Evolutionary conservation across 352 stramenopile genomes (phyloP).

Genomic region (Paralagenidium karlingii): DNA sequence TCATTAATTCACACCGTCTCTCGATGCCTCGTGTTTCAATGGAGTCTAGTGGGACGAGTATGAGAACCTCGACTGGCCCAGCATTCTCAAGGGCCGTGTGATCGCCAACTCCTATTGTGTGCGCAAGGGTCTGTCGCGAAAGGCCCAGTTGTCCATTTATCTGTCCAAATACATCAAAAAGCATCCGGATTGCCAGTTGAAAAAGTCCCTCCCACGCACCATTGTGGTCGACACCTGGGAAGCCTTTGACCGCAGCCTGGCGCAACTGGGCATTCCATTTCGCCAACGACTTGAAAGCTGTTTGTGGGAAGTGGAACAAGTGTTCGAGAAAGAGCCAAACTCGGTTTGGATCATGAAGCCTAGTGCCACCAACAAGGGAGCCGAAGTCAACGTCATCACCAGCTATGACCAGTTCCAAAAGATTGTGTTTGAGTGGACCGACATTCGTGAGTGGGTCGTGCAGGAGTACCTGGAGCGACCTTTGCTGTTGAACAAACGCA

Average conservation of each 20-base stretch:
- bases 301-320: conserved; percentile 35
- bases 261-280: conserved; percentile 40
- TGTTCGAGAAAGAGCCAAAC: conserved; percentile 17
- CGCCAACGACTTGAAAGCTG: conserved; percentile 40
- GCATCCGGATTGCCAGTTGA: conserved; percentile 30
- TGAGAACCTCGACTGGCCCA: conserved; percentile 52
- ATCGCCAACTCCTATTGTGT: conserved; percentile 57
- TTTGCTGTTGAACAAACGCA: conserved; percentile 38
- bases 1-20: conserved; percentile 1
- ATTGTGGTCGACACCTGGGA: conserved; percentile 62
- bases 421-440: conserved; percentile 45
- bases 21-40: conserved; percentile 1
- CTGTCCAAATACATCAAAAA: conserved; percentile 57
- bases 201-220: conserved; percentile 29
- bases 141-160: conserved; percentile 58
- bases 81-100: conserved; percentile 29
- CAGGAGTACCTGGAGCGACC: conserved; percentile 41
- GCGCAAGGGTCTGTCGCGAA: conserved; percentile 53
- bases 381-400: conserved; percentile 48
- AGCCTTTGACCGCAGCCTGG: conserved; percentile 43
- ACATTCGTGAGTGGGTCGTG: conserved; percentile 58
- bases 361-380: conserved; percentile 60
- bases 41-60: conserved; percentile 54
- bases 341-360: conserved; percentile 67
- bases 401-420: conserved; percentile 42